Percentiles rank a stretch among this genome's conserved stretches.
These are phyloP conservation scores for Penicillium frequentans DNA, from an alignment of 2,329 filamentous ascomycete species.

Conservation along the genomic window DNA sequence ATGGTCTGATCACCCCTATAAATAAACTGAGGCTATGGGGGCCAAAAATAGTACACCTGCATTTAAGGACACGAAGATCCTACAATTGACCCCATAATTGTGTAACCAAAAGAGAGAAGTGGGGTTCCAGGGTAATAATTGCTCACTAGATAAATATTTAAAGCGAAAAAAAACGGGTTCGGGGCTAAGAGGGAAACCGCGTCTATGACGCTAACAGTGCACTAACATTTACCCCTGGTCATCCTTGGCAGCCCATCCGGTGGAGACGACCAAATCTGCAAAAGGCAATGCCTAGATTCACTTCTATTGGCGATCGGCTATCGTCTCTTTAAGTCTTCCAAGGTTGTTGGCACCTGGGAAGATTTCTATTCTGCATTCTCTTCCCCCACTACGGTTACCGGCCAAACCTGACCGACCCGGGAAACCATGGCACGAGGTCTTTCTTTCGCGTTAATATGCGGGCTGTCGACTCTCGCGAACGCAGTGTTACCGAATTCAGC, in stretches of 20 bases:
- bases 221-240: not conserved
- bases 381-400: not conserved
- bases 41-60: not conserved
- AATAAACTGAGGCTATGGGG: not conserved
- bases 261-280: not conserved
- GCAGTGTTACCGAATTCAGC: conserved; percentile 7
- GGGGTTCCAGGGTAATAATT: not conserved
- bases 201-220: not conserved
- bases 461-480: not conserved
- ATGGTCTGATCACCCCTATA: not conserved
- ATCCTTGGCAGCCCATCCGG: not conserved
- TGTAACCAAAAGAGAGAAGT: not conserved
- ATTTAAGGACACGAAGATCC: not conserved
- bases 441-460: not conserved
- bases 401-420: not conserved
- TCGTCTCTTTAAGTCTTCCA: not conserved
- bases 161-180: not conserved
- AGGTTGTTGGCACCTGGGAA: not conserved
- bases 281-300: not conserved
- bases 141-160: not conserved
- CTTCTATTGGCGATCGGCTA: not conserved
- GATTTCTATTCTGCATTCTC: not conserved
- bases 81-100: not conserved
- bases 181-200: not conserved
- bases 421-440: not conserved